Base-by-base conservation (phyloP, 176 grass and related monocot species). In the Leersia perrieri region DNA sequence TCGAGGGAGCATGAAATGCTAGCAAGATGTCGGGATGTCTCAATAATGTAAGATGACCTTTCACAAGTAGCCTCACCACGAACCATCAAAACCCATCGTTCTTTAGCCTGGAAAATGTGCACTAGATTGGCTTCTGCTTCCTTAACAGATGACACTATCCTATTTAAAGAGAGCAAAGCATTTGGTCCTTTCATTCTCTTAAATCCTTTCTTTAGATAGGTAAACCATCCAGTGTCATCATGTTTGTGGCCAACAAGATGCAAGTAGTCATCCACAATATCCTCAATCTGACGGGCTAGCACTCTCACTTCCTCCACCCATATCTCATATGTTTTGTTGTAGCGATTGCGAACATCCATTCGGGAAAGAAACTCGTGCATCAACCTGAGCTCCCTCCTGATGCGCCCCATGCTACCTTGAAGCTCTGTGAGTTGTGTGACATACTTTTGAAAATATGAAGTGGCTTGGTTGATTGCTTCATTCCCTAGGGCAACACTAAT, bases 221-320 rank as follows among this genome's bases (percentile, higher is more conserved):
- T 1, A 6, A 4, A 1, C 70, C 3, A 31, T 22, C 39, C 27
- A 20, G 3, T 20, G 44, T 47, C 44, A 32, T 72, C 13, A 49
- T 73, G 70, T n/a, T 73, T 26, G 13, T 49, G 42, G 20, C 70
- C 28, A 51, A 73, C 70, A 32, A 73, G 26, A 73, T 73, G 13
- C 27, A 51, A 32, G 28, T 73, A 73, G 15, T 73, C 70, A 12
- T 73, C 42, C 7, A 73, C 28, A 1, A 51, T 73, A 16, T 70
- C 68, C 38, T 44, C 38, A 0, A 70, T 44, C 36, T 3, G 2
- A 1, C 44, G 38, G 0, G 13, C 68, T 27, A 70, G 0, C 11
- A 18, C 18, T 14, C 38, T 7, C 23, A 70, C 25, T 13, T 27
- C 25, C 0, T 70, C 12, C 26, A 70, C 11, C 68, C 38, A 70